Base-by-base conservation (phyloP, 129 eudicot genomes). In the Flaveria linearis region DNA sequence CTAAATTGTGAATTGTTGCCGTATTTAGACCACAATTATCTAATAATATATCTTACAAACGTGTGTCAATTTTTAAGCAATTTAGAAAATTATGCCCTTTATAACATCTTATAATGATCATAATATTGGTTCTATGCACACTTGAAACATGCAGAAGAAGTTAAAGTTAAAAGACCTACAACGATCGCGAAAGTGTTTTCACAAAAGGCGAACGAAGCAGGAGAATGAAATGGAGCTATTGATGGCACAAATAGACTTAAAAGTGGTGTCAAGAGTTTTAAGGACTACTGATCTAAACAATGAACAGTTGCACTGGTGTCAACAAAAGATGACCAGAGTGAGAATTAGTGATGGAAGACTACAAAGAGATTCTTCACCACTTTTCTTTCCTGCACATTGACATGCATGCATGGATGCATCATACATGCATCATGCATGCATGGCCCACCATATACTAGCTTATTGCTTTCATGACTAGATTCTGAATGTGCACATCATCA, bases 261-360 rank as follows among this genome's bases (percentile, higher is more conserved):
- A 89, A 89, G 84, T 95, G 81, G 99, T 91, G 45, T 89, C 97
- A 12, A 91, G 99, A 78, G 99, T 91, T 65, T 61, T 95, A 56
- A 88, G 99, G 71, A 91, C 91, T 92, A 83, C 56, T 43, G 90
- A 85, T 23, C 68, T 95, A 81, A 95, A 83, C 51, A 86, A 88
- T 63, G 97, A 95, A 67, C 97, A 91, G 58, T 67, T 91, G 79
- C 96, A 87, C 26, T 91, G 99, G 99, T 95, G 99, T 87, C 96
- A 91, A 84, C 87, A 86, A 77, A 95, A 95, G 85, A 89, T 95
- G 94, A 81, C 81, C 70, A 87, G 82, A 89, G 86, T 95, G 10
- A 89, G 76, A 82, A 84, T 91, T 22, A 76, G 63, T 74, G 92
- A 91, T 78, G 89, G 96, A 46, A 89, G 86, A 80, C 82, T 91